These are phyloP conservation scores for Pezizomycotina sp. DNA, from an alignment of 2,329 filamentous ascomycete species.

Conservation along the genomic window DNA sequence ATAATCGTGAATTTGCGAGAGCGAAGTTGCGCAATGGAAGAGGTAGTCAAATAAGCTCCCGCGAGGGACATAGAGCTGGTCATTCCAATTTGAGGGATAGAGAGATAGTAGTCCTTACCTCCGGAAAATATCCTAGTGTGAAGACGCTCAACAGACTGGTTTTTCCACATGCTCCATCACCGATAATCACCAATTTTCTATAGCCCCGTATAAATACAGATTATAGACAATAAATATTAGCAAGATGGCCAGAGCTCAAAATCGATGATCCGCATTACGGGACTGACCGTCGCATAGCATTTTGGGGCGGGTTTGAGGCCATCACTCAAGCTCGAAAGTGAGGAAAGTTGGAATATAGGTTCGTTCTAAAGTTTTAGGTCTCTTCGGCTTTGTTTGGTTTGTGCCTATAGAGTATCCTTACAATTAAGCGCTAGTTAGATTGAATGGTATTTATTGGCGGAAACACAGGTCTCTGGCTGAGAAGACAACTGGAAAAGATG, in stretches of 20 bases:
- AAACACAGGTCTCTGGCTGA: too few species aligned
- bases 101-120: conserved; percentile 42
- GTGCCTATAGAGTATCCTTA: too few species aligned
- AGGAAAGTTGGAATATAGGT: too few species aligned
- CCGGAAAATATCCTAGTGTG: conserved; percentile 93
- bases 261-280: too few species aligned
- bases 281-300: conserved; percentile 53
- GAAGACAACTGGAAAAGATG: too few species aligned
- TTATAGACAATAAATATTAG: conserved; percentile 1
- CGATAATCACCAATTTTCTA: conserved; percentile 93
- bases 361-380: too few species aligned
- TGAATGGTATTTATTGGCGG: too few species aligned
- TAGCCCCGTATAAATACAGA: conserved; percentile 2
- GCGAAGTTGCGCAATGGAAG: conserved; percentile 1
- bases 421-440: too few species aligned
- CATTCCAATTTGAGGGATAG: conserved; percentile 36
- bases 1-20: conserved; percentile 30
- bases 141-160: conserved; percentile 95
- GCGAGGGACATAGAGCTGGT: neutral
- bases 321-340: too few species aligned
- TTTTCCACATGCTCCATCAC: conserved; percentile 94
- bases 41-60: neutral
- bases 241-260: neutral
- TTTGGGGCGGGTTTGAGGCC: conserved; percentile 35
- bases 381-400: too few species aligned